Conservation (phyloP, 1,139 yeast species). For the Blastobotrys persicus region DNA sequence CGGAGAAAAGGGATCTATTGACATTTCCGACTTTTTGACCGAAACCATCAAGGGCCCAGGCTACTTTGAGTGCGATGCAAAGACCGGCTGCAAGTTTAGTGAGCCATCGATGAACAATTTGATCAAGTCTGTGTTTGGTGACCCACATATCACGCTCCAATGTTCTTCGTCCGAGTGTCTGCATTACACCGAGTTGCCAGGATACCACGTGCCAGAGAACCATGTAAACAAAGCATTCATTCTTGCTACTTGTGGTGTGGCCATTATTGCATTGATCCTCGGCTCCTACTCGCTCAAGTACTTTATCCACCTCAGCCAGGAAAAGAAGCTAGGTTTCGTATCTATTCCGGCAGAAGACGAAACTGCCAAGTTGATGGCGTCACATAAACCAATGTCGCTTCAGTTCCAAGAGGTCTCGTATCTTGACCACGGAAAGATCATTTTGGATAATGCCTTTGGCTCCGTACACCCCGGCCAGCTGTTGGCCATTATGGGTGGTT, state of each 20-base stretch:
- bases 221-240: constrained; percentile 51
- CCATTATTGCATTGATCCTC: constrained; percentile 38
- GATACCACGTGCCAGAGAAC: constrained; percentile 66
- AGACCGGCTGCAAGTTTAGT: constrained; percentile 66
- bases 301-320: constrained; percentile 31
- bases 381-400: constrained; percentile 71
- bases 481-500: constrained; percentile 95
- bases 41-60: constrained; percentile 94
- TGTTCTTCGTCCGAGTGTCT: constrained; percentile 89
- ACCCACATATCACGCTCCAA: constrained; percentile 73
- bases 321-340: constrained; percentile 28
- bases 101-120: constrained; percentile 97
- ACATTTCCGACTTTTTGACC: constrained; percentile 85
- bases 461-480: constrained; percentile 82
- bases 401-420: constrained; percentile 74
- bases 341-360: constrained; percentile 39
- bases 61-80: constrained; percentile 75
- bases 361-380: constrained; percentile 38
- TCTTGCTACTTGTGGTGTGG: constrained; percentile 50
- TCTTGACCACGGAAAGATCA: constrained; percentile 50
- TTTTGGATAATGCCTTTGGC: constrained; percentile 68
- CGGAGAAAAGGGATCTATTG: constrained; percentile 92
- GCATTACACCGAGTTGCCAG: constrained; percentile 90
- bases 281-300: constrained; percentile 46
- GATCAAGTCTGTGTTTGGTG: constrained; percentile 88